Percentiles rank a stretch among this genome's conserved stretches.
Conservation (phyloP, 306 rosid genomes). For the Inga leiocalycina region DNA sequence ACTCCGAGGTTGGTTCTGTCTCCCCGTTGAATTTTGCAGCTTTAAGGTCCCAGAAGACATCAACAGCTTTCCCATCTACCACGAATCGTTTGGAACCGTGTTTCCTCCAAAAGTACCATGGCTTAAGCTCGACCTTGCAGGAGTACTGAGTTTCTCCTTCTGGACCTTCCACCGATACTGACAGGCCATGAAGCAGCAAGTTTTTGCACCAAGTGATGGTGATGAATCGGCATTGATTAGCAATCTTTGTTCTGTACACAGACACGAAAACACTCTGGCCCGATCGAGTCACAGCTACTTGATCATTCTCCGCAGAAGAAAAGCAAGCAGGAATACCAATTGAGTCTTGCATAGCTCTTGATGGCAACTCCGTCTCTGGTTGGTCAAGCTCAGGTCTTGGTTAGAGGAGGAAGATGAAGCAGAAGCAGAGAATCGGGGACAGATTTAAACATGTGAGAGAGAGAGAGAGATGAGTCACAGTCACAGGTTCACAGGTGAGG, state of each 20-base stretch:
- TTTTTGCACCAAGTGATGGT: conserved; percentile 85
- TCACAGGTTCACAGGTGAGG: background rate
- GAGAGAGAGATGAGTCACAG: conserved; percentile 39
- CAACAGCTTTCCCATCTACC: conserved; percentile 59
- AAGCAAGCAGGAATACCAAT: conserved; percentile 79
- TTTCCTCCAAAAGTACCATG: conserved; percentile 91
- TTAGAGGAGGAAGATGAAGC: conserved; percentile 22
- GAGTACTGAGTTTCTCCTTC: conserved; percentile 65
- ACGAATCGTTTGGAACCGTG: conserved; percentile 71
- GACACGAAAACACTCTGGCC: conserved; percentile 83
- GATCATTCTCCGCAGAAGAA: conserved; percentile 59
- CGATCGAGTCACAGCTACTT: conserved; percentile 60
- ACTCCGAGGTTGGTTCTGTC: conserved; percentile 82
- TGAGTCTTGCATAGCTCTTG: conserved; percentile 64
- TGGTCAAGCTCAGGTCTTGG: background rate
- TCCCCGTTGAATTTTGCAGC: conserved; percentile 71
- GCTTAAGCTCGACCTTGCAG: conserved; percentile 90
- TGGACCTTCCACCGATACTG: conserved; percentile 70
- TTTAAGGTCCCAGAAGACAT: conserved; percentile 81
- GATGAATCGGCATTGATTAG: conserved; percentile 69
- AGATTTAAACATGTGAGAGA: conserved; percentile 26
- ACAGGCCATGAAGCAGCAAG: conserved; percentile 67
- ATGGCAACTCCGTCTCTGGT: background rate
- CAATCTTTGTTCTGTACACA: conserved; percentile 68
- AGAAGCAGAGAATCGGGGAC: conserved; percentile 19